Percentiles rank a stretch among this genome's conserved stretches.
Evolutionary conservation across 2,329 filamentous ascomycete genomes (phyloP).

Genomic region (Scytalidium lignicola): DNA sequence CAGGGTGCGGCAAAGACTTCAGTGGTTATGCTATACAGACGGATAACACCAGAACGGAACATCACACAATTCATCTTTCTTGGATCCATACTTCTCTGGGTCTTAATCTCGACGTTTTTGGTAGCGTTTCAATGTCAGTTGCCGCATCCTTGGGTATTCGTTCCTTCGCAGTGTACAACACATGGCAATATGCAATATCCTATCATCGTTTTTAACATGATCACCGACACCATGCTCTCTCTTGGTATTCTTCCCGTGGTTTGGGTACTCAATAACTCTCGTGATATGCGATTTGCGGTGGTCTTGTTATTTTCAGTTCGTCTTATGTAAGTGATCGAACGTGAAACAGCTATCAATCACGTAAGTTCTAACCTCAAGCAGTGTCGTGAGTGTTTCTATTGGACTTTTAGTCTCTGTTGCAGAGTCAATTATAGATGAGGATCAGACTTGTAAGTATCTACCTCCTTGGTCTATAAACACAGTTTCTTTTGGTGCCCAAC

Average conservation of each 20-base stretch:
- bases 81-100: constrained; percentile 2
- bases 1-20: constrained; percentile 5
- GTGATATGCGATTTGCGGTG: constrained; percentile 2
- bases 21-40: constrained; percentile 6
- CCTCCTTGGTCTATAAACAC: no score
- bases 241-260: constrained; percentile 4
- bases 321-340: constrained; percentile 1
- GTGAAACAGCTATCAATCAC: no score
- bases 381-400: constrained; percentile 2
- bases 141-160: constrained; percentile 4
- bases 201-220: constrained; percentile 4
- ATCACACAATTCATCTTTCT: background rate
- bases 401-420: constrained; percentile 2
- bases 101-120: constrained; percentile 3
- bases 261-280: constrained; percentile 3
- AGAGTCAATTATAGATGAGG: background rate
- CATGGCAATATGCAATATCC: constrained; percentile 4
- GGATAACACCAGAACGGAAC: constrained; percentile 2
- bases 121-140: constrained; percentile 7
- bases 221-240: constrained; percentile 2
- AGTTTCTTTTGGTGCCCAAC: no score
- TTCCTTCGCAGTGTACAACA: constrained; percentile 2
- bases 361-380: background rate
- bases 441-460: constrained; percentile 2
- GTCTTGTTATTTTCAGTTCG: constrained; percentile 4